Evolutionary conservation across 148 eudicot genomes (phyloP), one percentile per base, ranked within the genome.

Genomic region (Bassia scoparia): DNA sequence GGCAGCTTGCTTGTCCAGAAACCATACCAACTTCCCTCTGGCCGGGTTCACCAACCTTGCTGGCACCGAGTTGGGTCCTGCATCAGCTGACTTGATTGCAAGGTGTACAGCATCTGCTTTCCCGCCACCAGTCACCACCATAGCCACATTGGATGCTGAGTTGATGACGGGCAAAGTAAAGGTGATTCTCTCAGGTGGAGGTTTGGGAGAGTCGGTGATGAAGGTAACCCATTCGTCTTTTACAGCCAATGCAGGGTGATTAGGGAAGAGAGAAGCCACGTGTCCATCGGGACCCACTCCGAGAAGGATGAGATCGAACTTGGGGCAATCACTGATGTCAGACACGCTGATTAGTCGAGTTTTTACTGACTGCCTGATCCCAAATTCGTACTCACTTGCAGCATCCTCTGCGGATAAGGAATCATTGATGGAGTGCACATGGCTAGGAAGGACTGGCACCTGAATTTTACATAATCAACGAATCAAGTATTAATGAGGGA

Each of bases 281-380:
- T 90, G 98, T n/a, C 98, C 98, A 61, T 93, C 97, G 0, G 91
- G 81, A 6, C 98, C 97, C 97, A 91, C 84, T 7, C 87, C 97
- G 4, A 91, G 96, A 78, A 94, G 87, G 70, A 91, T 77, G 67
- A 94, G 93, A 78, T 94, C 98, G 37, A 91, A 91, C 77, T 91
- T 94, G 37, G 97, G 97, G 78, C 97, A 91, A 81, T 94, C 98
- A 35, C 79, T 79, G 78, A 78, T 76, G 65, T 88, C 90, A 18
- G 92, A 90, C 26, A 82, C 97, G 11, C 79, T 78, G 83, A 93
- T 84, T 8, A 88, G 76, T 1, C 95, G 92, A 23, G 89, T 86
- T 77, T 82, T 90, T 20, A 89, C 97, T 15, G 85, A 91, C 75
- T 91, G 98, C n/a, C 97, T 76, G 84, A 93, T 87, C 74, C 76